Percentiles rank a stretch among this genome's conserved stretches.
phyloP scores from a whole-genome alignment of 495 filamentous ascomycete genomes.

The Neurospora tetrasperma region DNA sequence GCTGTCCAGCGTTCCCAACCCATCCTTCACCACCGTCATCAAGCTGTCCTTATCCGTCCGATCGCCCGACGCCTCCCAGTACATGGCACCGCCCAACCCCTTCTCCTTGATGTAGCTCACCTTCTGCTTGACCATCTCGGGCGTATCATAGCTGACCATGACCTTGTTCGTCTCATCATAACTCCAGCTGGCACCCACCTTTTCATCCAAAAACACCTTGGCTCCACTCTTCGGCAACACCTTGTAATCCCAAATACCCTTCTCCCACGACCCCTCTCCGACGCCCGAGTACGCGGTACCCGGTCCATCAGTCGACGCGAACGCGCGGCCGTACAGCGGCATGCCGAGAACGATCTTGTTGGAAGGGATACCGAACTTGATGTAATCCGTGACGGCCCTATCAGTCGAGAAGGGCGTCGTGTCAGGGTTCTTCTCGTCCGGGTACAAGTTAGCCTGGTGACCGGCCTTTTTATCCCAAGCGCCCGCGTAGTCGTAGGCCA shows the following conservation, averaged over 20 bases:
- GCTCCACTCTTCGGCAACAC: conserved; percentile 43
- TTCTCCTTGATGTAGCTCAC: conserved; percentile 50
- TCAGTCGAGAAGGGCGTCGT: conserved; percentile 61
- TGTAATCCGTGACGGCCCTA: conserved; percentile 57
- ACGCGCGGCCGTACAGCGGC: conserved; percentile 79
- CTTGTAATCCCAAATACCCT: conserved; percentile 79
- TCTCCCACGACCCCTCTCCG: conserved; percentile 61
- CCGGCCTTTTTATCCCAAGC: conserved; percentile 56
- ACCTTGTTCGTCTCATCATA: conserved; percentile 49
- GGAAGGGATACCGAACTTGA: conserved; percentile 47
- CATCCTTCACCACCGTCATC: conserved; percentile 41
- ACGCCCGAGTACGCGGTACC: conserved; percentile 56
- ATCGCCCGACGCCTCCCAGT: conserved; percentile 82
- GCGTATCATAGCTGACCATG: conserved; percentile 68
- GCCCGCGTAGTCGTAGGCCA: conserved; percentile 67
- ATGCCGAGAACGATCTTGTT: conserved; percentile 73
- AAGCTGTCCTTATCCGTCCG: conserved; percentile 49
- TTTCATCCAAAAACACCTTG: conserved; percentile 32
- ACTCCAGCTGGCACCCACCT: conserved; percentile 53
- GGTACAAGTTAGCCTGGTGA: conserved; percentile 70
- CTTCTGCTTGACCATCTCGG: conserved; percentile 50
- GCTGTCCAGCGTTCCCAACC: conserved; percentile 26
- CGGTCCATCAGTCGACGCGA: conserved; percentile 57
- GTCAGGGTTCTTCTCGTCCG: conserved; percentile 35
- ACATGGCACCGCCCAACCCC: conserved; percentile 74